These are phyloP conservation scores for Diaporthe helianthi DNA, from an alignment of 2,329 filamentous ascomycete species.

Conservation along the genomic window DNA sequence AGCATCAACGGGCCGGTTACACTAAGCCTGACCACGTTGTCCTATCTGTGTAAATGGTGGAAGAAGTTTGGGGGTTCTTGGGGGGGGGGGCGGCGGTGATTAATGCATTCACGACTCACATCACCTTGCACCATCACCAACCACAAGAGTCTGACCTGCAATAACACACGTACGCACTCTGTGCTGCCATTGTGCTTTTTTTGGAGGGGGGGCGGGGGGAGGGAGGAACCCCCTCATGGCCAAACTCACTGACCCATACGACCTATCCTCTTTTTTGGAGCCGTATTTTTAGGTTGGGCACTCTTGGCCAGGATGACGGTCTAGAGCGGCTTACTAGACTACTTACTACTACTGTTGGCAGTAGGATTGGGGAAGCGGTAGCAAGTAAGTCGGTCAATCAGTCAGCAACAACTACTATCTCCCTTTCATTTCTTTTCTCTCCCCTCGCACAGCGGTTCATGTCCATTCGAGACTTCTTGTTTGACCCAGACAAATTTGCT, in stretches of 20 bases:
- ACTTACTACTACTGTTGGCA: too few species aligned
- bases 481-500: background rate
- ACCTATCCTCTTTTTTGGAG: background rate
- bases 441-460: background rate
- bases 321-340: constrained; percentile 18
- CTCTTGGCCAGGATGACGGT: background rate
- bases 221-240: background rate
- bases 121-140: background rate
- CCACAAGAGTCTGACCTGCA: constrained; percentile 1
- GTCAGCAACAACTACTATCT: background rate
- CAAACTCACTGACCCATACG: background rate
- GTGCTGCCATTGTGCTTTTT: constrained; percentile 2
- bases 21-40: background rate
- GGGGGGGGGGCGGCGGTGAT: background rate
- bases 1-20: background rate
- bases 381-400: too few species aligned
- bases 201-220: too few species aligned
- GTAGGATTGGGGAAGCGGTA: background rate
- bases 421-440: background rate
- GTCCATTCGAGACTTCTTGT: background rate
- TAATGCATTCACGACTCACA: constrained; percentile 5
- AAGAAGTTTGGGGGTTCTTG: too few species aligned
- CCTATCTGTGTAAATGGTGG: background rate
- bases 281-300: constrained; percentile 17
- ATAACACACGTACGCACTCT: background rate